Evolutionary conservation across 345 rosid species (phyloP).

Genomic region (Carallia brachiata): DNA sequence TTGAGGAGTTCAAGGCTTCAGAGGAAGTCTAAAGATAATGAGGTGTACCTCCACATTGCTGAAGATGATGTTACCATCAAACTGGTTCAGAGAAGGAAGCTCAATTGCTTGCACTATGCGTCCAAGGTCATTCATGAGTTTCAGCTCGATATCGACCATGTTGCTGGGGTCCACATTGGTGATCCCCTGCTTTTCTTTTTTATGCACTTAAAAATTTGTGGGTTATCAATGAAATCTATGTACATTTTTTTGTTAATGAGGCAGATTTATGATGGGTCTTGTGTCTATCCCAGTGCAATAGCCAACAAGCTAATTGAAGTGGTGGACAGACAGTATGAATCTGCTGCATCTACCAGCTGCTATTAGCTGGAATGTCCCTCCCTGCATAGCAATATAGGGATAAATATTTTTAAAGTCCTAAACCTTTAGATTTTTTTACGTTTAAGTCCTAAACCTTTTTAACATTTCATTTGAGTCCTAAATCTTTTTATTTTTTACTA

Average conservation of each 20-base stretch:
- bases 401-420: too few relatives aligned
- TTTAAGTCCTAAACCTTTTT: too few relatives aligned
- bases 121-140: constrained; percentile 77
- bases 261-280: constrained; percentile 34
- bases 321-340: constrained; percentile 28
- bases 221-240: background rate
- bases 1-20: constrained; percentile 86
- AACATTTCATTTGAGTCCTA: too few relatives aligned
- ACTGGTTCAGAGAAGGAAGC: constrained; percentile 74
- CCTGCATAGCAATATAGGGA: too few relatives aligned
- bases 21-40: constrained; percentile 79
- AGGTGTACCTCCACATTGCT: constrained; percentile 76
- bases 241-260: background rate
- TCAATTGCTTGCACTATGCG: constrained; percentile 68
- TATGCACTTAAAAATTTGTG: too few relatives aligned
- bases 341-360: constrained; percentile 18
- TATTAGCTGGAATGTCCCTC: constrained; percentile 1
- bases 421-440: too few relatives aligned
- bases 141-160: constrained; percentile 77
- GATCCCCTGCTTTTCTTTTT: constrained; percentile 45
- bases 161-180: constrained; percentile 85
- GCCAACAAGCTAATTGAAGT: constrained; percentile 33
- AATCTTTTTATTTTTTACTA: too few relatives aligned
- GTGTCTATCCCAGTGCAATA: constrained; percentile 29
- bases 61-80: constrained; percentile 88